Percentiles rank a stretch among this genome's conserved stretches.
These are phyloP conservation scores for Spergularia marina DNA, from an alignment of 148 eudicot genomes.

Conservation along the genomic window DNA sequence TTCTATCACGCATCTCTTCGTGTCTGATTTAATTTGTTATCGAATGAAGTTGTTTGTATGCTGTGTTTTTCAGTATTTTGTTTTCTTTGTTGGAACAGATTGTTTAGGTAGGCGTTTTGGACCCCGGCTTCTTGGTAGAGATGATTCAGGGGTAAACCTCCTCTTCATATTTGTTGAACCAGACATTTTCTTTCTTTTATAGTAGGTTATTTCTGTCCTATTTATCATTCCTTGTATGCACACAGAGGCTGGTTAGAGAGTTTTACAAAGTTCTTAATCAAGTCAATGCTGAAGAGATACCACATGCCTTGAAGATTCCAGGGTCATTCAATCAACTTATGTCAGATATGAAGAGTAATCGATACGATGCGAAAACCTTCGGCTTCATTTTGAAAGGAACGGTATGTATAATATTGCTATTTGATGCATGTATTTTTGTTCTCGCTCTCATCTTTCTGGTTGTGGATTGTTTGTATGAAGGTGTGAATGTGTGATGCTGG, in stretches of 20 bases:
- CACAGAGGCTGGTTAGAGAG: constrained; percentile 80
- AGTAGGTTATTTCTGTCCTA: not conserved
- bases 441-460: not conserved
- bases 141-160: constrained; percentile 78
- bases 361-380: constrained; percentile 77
- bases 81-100: constrained; percentile 48
- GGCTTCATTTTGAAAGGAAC: constrained; percentile 84
- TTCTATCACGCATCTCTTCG: not conserved
- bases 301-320: constrained; percentile 69
- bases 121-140: constrained; percentile 77
- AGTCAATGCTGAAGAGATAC: constrained; percentile 69
- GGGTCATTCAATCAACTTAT: constrained; percentile 76
- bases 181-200: not conserved
- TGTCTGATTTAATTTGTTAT: not conserved
- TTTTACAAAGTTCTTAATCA: constrained; percentile 79
- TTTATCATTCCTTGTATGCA: constrained; percentile 21
- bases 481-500: not conserved
- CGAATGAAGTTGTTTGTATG: not conserved
- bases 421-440: not conserved
- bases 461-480: not conserved
- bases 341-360: constrained; percentile 78
- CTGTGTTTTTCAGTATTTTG: constrained; percentile 1
- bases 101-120: constrained; percentile 95
- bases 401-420: constrained; percentile 43
- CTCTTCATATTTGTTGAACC: constrained; percentile 14